Evolutionary conservation across 2,329 filamentous ascomycete genomes (phyloP).

Genomic region (Monosporascus sp.): DNA sequence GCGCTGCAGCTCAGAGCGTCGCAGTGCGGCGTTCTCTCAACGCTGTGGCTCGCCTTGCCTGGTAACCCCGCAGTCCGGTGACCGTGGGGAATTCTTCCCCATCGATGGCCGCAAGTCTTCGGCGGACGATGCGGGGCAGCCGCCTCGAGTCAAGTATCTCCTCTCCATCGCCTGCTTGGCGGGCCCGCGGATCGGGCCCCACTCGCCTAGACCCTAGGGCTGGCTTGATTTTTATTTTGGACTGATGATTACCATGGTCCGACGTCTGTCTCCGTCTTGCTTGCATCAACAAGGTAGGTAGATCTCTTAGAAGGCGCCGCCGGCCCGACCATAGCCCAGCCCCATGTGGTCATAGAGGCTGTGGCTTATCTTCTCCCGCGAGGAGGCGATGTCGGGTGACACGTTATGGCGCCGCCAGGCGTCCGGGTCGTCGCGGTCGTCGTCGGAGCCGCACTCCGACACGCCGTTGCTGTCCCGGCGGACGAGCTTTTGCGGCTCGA

Average conservation of each 20-base stretch:
- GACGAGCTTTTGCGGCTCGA: not conserved
- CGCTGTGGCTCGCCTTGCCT: no score
- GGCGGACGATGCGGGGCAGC: no score
- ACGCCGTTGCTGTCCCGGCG: conserved; percentile 20
- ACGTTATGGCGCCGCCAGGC: conserved; percentile 9
- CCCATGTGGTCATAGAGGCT: conserved; percentile 4
- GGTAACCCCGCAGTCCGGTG: no score
- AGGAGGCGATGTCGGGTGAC: conserved; percentile 7
- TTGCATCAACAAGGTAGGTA: no score
- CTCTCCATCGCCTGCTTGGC: no score
- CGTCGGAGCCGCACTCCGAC: conserved; percentile 16
- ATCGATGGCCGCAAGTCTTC: no score
- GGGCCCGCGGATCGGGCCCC: no score
- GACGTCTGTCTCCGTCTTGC: not conserved
- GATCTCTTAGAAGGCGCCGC: not conserved
- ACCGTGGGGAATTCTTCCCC: no score
- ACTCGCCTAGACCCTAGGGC: not conserved
- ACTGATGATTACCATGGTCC: not conserved
- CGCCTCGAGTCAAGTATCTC: no score
- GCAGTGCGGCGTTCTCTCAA: no score
- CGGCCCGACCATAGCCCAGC: conserved; percentile 2
- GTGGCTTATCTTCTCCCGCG: not conserved
- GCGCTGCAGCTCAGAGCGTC: no score
- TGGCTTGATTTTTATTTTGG: no score
- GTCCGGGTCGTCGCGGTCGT: not conserved